Percentiles rank a stretch among this genome's conserved stretches.
These are phyloP conservation scores for Ajuga chamaepitys DNA, from an alignment of 257 asterid genomes.

Conservation along the genomic window DNA sequence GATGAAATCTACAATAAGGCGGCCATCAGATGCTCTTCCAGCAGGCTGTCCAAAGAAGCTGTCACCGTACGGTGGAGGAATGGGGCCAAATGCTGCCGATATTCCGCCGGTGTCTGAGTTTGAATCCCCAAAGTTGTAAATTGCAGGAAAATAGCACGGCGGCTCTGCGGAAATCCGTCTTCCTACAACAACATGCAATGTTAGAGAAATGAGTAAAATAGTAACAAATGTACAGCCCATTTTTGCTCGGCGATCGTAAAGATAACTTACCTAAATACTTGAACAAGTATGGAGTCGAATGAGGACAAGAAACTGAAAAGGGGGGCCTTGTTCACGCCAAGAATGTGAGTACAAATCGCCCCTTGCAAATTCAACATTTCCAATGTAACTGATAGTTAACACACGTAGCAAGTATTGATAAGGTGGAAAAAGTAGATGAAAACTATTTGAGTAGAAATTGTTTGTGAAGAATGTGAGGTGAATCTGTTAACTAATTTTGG, in stretches of 20 bases:
- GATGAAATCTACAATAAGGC: slow-evolving; percentile 50
- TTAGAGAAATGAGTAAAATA: not conserved
- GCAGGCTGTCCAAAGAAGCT: slow-evolving; percentile 41
- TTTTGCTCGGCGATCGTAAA: not conserved
- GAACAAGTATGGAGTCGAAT: not conserved
- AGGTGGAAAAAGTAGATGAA: too few species aligned
- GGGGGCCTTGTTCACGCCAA: slow-evolving; percentile 5
- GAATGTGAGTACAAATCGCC: not conserved
- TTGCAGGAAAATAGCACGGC: slow-evolving; percentile 43
- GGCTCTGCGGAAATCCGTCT: slow-evolving; percentile 5
- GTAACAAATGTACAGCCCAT: slow-evolving; percentile 16
- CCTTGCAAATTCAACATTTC: too few species aligned
- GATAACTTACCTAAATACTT: not conserved
- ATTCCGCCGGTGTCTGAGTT: slow-evolving; percentile 59
- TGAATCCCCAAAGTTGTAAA: slow-evolving; percentile 58
- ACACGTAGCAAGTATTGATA: too few species aligned
- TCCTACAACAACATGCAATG: not conserved
- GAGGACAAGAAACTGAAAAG: not conserved
- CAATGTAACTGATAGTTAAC: too few species aligned
- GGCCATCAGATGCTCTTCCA: slow-evolving; percentile 49
- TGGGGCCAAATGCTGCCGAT: slow-evolving; percentile 41
- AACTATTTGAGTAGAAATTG: too few species aligned
- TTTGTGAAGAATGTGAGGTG: slow-evolving; percentile 11
- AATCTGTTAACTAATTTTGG: not conserved
- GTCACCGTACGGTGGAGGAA: slow-evolving; percentile 33